Conservation (phyloP, 1,284 basidiomycete species). For the Boletellus sp. region DNA sequence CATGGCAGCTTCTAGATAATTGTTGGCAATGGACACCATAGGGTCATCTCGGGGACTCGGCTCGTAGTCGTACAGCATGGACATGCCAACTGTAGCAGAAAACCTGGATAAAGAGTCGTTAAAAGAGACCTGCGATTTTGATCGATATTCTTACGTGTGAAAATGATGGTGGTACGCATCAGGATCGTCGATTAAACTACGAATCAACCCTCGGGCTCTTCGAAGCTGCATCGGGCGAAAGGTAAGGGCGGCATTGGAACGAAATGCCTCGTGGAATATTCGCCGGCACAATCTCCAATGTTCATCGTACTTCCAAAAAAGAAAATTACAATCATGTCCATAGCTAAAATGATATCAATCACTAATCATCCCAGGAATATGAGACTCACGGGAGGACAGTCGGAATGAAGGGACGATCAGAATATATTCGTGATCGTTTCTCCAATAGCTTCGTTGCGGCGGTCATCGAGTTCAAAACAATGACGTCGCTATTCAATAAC, state of each 20-base stretch:
- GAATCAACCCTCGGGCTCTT: not conserved
- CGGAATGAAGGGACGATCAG: conserved; percentile 5
- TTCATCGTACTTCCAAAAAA: not conserved
- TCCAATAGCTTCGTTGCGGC: conserved; percentile 2
- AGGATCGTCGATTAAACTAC: conserved; percentile 6
- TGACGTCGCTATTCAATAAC: not conserved
- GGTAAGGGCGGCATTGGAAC: not conserved
- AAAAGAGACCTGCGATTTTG: not conserved
- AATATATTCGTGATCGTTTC: conserved; percentile 5
- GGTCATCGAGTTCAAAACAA: not conserved
- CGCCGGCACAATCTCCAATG: conserved; percentile 1
- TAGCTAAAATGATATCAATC: not conserved
- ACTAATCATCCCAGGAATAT: not conserved
- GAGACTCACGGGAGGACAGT: conserved; percentile 1
- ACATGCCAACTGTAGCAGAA: conserved; percentile 11
- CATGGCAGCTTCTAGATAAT: not conserved
- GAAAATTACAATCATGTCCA: conserved; percentile 2
- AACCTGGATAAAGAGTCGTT: conserved; percentile 3
- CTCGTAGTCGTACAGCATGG: conserved; percentile 4
- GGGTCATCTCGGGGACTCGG: conserved; percentile 9
- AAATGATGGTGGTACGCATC: conserved; percentile 4
- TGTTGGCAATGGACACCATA: conserved; percentile 6
- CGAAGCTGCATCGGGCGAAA: not conserved
- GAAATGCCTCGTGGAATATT: not conserved
- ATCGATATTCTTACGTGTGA: not conserved